Base-by-base conservation (phyloP, 2,329 filamentous ascomycete genomes). In the Sclerotinia glacialis region DNA sequence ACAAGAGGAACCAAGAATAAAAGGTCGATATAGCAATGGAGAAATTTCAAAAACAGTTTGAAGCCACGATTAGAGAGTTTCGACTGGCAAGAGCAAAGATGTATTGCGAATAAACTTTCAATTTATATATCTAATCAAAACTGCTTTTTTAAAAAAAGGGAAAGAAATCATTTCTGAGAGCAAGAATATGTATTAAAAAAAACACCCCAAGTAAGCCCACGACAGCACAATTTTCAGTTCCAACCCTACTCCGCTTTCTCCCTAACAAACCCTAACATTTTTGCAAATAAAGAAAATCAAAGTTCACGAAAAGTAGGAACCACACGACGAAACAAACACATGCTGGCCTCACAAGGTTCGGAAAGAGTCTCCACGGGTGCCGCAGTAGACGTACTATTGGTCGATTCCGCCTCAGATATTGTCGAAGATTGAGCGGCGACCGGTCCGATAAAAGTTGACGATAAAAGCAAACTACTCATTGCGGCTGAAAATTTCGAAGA, bases 231-330 rank as follows among this genome's bases (percentile, higher is more conserved):
- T 4, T 23, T 55, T 18, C 52, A 5, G 7, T 11, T 2, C 6
- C 3, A 12, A 18, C 6, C 14, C 5, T 8, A 2, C 11, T 40
- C 12, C 6, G 1, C 12, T 2, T 9, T 42, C 2, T 26, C 14
- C n/a, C 3, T 14, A 8, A 47, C 6, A 16, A 47, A 21, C 3
- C 0, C 0, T 5, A 44, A 2, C 8, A 44, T 3, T 9, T 8
- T 12, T 11, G 1, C 0, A 16, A n/a, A 31, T 11, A 1, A 31
- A 21, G 12, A 31, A 44, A 46, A 49, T 60, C 7, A 65, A 60
- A 65, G 64, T 5, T 65, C 64, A 16, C 64, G 49, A 26, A 54
- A 65, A 23, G 34, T 65, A n/a, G 64, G 64, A 16, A 42, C 14
- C 9, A 44, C 54, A 42, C 54, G 54, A 65, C 64, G 52, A 1